phyloP scores from a whole-genome alignment of 768 basidiomycete species.

The Suillus sp. region DNA sequence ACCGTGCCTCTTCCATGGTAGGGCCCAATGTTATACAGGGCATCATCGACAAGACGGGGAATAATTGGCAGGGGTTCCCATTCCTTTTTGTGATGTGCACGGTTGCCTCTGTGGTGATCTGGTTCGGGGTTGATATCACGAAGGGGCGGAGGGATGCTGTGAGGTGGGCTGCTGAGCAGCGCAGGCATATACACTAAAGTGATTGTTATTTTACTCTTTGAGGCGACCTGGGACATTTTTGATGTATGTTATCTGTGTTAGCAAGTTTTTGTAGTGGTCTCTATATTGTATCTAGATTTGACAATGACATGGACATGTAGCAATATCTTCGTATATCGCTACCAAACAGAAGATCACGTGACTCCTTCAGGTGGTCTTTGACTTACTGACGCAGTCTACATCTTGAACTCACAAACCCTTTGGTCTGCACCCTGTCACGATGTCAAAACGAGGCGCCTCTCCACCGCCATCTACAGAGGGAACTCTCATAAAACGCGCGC shows the following conservation, averaged over 20 bases:
- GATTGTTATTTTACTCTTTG: neutral
- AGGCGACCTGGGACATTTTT: neutral
- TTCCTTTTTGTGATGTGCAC: conserved; percentile 77
- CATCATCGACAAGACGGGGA: conserved; percentile 70
- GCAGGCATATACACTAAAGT: conserved; percentile 3
- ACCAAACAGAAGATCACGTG: neutral
- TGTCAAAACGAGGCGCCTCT: conserved; percentile 75
- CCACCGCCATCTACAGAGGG: conserved; percentile 50
- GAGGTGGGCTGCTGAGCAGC: conserved; percentile 48
- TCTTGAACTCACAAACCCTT: neutral
- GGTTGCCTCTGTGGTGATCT: conserved; percentile 70
- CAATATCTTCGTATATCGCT: neutral
- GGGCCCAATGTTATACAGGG: conserved; percentile 86
- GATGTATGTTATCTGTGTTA: neutral
- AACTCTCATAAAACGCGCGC: conserved; percentile 61
- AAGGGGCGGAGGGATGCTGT: conserved; percentile 66
- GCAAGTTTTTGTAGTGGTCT: neutral
- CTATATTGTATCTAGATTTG: neutral
- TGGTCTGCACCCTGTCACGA: conserved; percentile 25
- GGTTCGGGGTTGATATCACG: conserved; percentile 68
- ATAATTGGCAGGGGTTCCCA: conserved; percentile 84
- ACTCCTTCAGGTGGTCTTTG: neutral
- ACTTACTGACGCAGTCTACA: neutral
- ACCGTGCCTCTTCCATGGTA: conserved; percentile 63
- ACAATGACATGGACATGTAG: neutral